These are phyloP conservation scores for Acarospora socialis DNA, from an alignment of 2,329 filamentous ascomycete species.

Conservation along the genomic window DNA sequence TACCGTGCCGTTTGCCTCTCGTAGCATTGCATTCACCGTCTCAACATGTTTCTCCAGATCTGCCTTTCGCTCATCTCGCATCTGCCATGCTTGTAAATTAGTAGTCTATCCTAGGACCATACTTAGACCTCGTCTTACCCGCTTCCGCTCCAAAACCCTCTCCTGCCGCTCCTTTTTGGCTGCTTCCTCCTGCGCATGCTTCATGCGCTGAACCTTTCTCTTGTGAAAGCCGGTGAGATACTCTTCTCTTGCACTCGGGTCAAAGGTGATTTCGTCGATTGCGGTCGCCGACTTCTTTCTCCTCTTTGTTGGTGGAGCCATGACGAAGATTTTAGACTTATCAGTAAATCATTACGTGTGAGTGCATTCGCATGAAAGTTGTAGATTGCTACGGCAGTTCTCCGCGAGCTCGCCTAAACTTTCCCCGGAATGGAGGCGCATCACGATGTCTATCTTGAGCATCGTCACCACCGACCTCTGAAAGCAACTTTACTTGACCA, in stretches of 20 bases:
- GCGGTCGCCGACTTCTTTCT: conserved; percentile 43
- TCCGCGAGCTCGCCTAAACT: too few relatives aligned
- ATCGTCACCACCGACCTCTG: conserved; percentile 5
- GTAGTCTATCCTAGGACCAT: not conserved
- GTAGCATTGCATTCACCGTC: conserved; percentile 56
- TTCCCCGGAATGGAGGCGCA: conserved; percentile 14
- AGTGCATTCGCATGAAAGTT: too few relatives aligned
- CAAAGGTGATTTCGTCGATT: conserved; percentile 75
- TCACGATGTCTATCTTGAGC: conserved; percentile 10
- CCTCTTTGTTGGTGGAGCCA: conserved; percentile 50
- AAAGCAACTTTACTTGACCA: conserved; percentile 18
- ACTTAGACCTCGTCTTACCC: conserved; percentile 39
- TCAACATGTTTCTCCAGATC: conserved; percentile 73
- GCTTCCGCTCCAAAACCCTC: conserved; percentile 55
- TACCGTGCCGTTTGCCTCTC: conserved; percentile 42
- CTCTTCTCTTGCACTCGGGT: conserved; percentile 62
- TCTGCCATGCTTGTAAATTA: conserved; percentile 33
- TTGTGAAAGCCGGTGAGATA: conserved; percentile 96
- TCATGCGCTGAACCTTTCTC: conserved; percentile 73
- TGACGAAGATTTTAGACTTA: conserved; percentile 41
- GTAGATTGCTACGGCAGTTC: too few relatives aligned
- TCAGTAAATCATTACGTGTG: conserved; percentile 4
- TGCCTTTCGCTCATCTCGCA: conserved; percentile 67
- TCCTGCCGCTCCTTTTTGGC: conserved; percentile 65
- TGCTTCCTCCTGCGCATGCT: conserved; percentile 70